Percentiles rank a stretch among this genome's conserved stretches.
These are phyloP conservation scores for Phialophora macrospora DNA, from an alignment of 2,329 filamentous ascomycete species.

Conservation along the genomic window DNA sequence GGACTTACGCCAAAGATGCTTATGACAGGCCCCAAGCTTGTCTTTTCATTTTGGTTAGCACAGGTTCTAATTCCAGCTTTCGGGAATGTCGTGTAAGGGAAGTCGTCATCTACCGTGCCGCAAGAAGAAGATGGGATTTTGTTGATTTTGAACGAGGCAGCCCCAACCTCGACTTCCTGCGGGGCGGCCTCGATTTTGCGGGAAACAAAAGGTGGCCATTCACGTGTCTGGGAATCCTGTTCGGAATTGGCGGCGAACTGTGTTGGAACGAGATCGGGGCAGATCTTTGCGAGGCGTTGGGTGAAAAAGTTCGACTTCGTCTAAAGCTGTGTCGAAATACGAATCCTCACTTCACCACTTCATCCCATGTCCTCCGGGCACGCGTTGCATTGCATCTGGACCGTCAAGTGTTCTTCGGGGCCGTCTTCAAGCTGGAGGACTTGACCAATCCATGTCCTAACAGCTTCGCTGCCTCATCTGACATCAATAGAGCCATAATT, in stretches of 20 bases:
- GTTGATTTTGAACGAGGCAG: not conserved
- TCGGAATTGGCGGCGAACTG: not conserved
- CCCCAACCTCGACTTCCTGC: not conserved
- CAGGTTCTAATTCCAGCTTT: constrained; percentile 69
- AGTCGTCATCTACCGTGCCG: not conserved
- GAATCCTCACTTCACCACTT: constrained; percentile 10
- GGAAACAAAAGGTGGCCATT: not conserved
- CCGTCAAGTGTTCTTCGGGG: not conserved
- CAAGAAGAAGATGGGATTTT: not conserved
- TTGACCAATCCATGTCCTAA: not conserved
- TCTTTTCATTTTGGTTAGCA: constrained; percentile 99
- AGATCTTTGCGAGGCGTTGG: constrained; percentile 10
- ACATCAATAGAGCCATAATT: not conserved
- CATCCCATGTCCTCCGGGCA: not conserved
- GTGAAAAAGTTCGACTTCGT: not conserved
- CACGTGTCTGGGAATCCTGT: not conserved
- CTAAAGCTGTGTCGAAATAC: not conserved
- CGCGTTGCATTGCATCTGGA: not conserved
- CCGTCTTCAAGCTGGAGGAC: not conserved
- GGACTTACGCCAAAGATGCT: constrained; percentile 94
- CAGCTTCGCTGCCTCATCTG: not conserved
- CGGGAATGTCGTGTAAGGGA: constrained; percentile 12
- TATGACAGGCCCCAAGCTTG: constrained; percentile 98
- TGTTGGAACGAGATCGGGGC: not conserved
- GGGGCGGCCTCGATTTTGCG: not conserved